phyloP scores from a whole-genome alignment of 2,329 filamentous ascomycete species.

The Curvularia eragrostidis region DNA sequence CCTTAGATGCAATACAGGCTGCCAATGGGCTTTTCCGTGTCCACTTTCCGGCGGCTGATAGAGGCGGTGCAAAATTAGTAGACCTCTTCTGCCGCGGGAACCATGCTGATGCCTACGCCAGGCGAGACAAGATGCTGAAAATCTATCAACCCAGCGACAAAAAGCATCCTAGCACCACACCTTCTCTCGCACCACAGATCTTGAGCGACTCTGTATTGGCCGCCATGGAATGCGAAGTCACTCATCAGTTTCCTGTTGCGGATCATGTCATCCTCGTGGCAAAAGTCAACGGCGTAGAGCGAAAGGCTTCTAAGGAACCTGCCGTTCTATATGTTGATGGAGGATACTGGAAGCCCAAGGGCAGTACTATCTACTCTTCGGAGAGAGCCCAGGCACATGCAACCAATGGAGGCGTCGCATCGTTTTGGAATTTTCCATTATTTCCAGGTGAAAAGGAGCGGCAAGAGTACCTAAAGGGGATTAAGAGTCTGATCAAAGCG shows the following conservation, averaged over 20 bases:
- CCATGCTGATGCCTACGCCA: slow-evolving; percentile 27
- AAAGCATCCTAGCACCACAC: neutral
- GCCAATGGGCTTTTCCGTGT: slow-evolving; percentile 55
- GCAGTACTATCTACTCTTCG: slow-evolving; percentile 5
- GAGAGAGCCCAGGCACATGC: neutral
- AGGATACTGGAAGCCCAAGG: slow-evolving; percentile 25
- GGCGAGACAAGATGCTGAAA: slow-evolving; percentile 19
- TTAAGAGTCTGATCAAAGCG: slow-evolving; percentile 26
- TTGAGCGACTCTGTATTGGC: slow-evolving; percentile 29
- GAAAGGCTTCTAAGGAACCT: slow-evolving; percentile 1
- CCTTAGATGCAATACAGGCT: slow-evolving; percentile 60
- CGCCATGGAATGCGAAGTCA: slow-evolving; percentile 45
- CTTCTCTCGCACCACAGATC: slow-evolving; percentile 28
- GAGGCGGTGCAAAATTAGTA: slow-evolving; percentile 38
- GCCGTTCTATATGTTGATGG: slow-evolving; percentile 41
- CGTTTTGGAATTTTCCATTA: slow-evolving; percentile 25
- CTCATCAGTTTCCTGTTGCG: slow-evolving; percentile 49
- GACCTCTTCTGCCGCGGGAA: slow-evolving; percentile 43
- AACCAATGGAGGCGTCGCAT: slow-evolving; percentile 2
- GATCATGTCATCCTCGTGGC: slow-evolving; percentile 59
- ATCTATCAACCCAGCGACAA: slow-evolving; percentile 17
- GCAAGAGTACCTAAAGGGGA: slow-evolving; percentile 20
- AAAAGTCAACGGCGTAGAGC: slow-evolving; percentile 39
- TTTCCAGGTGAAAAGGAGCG: slow-evolving; percentile 32
- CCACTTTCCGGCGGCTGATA: slow-evolving; percentile 54